phyloP scores from a whole-genome alignment of 164 flowering plant genomes.

The Stephania yunnanensis region DNA sequence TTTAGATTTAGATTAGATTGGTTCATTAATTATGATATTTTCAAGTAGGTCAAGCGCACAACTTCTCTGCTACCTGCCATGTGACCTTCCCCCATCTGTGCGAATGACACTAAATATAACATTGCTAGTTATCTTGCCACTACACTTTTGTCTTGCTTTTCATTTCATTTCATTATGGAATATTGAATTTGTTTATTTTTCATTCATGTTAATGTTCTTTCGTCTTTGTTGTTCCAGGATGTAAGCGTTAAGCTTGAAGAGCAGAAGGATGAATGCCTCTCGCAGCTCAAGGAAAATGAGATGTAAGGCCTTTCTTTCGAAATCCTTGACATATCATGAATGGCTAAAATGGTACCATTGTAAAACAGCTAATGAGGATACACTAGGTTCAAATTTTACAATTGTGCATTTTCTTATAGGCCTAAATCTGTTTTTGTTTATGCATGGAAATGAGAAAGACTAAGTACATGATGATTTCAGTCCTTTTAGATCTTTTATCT shows the following conservation, averaged over 20 bases:
- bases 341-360: neutral
- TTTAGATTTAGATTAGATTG: too few relatives aligned
- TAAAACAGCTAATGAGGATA: neutral
- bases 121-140: neutral
- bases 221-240: slow-evolving; percentile 41
- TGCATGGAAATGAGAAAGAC: too few relatives aligned
- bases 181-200: slow-evolving; percentile 3
- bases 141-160: neutral
- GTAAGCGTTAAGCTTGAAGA: slow-evolving; percentile 81
- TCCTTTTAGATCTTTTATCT: too few relatives aligned
- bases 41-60: too few relatives aligned
- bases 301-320: slow-evolving; percentile 46
- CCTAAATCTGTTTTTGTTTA: neutral
- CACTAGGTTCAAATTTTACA: neutral
- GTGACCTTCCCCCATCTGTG: too few relatives aligned
- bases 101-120: too few relatives aligned
- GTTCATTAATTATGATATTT: too few relatives aligned
- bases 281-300: slow-evolving; percentile 92
- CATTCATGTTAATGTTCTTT: neutral
- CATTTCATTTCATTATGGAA: neutral
- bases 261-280: slow-evolving; percentile 75
- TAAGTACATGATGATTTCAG: too few relatives aligned
- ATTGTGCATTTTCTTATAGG: neutral
- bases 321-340: neutral
- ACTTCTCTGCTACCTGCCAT: too few relatives aligned